phyloP scores from a whole-genome alignment of 164 flowering plant species.

The Aristolochia californica region DNA sequence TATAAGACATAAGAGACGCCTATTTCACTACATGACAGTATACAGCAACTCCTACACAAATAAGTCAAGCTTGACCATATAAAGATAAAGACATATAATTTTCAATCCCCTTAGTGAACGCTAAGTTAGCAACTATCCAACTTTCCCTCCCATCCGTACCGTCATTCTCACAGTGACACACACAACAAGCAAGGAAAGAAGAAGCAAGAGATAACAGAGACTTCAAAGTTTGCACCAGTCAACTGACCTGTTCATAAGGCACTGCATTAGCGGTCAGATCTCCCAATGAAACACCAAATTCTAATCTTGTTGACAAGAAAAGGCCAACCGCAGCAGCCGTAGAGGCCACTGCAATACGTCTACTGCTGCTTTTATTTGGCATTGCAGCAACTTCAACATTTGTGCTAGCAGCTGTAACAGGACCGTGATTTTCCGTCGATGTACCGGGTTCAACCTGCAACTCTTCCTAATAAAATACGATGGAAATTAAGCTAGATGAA shows the following conservation, averaged over 20 bases:
- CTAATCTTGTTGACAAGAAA: conserved; percentile 51
- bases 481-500: neutral
- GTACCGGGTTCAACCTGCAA: conserved; percentile 15
- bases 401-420: conserved; percentile 22
- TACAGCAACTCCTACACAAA: too few species aligned
- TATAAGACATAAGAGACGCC: too few species aligned
- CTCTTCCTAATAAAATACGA: conserved; percentile 30
- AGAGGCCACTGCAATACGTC: conserved; percentile 48
- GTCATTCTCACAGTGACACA: too few species aligned
- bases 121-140: too few species aligned
- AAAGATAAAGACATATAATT: too few species aligned
- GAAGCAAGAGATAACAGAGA: neutral
- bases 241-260: conserved; percentile 74
- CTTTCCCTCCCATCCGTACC: too few species aligned
- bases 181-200: neutral
- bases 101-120: too few species aligned
- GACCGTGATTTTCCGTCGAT: conserved; percentile 8
- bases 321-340: conserved; percentile 59
- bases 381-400: conserved; percentile 30
- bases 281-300: conserved; percentile 83
- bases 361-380: conserved; percentile 48
- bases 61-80: too few species aligned
- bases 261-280: conserved; percentile 70
- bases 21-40: too few species aligned
- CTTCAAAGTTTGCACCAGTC: neutral